Evolutionary conservation across 1,284 basidiomycete genomes (phyloP).

Genomic region (Tylopilus orsonianus): DNA sequence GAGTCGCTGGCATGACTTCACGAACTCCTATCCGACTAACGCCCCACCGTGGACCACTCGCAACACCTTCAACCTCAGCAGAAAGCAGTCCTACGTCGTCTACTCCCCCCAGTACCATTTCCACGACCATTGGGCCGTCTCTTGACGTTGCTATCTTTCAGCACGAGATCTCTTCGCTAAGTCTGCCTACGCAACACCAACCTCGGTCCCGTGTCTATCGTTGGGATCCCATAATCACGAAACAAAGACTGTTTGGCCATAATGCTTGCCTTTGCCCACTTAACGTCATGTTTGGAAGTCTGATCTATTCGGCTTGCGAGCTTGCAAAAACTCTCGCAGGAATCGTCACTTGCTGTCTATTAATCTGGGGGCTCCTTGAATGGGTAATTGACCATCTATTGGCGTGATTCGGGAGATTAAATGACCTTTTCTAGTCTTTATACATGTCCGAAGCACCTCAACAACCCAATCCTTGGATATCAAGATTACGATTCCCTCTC

Average conservation of each 20-base stretch:
- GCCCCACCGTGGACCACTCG: conserved; percentile 31
- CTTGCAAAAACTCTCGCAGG: conserved; percentile 17
- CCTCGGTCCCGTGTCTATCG: neutral
- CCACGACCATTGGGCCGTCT: conserved; percentile 2
- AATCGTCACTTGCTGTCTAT: conserved; percentile 22
- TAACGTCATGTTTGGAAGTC: conserved; percentile 2
- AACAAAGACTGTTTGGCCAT: neutral
- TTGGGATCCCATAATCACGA: neutral
- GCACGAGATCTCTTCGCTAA: conserved; percentile 11
- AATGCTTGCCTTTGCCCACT: neutral
- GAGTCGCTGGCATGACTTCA: conserved; percentile 28
- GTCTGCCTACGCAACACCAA: neutral
- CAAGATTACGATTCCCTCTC: conserved; percentile 15
- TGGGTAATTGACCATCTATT: conserved; percentile 11
- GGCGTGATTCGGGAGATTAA: conserved; percentile 8
- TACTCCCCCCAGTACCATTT: conserved; percentile 17
- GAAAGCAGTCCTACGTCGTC: conserved; percentile 26
- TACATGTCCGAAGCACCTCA: conserved; percentile 10
- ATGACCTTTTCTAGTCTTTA: conserved; percentile 16
- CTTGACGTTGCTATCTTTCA: conserved; percentile 20
- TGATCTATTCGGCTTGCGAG: conserved; percentile 14
- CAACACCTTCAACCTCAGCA: conserved; percentile 25
- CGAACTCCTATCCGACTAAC: conserved; percentile 30
- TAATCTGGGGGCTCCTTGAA: conserved; percentile 30
- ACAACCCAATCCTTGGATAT: conserved; percentile 7